A percentile compares a stretch with the other conserved stretches of the same genome.
These are phyloP conservation scores for Monosporascus sp. DNA, from an alignment of 2,329 filamentous ascomycete species.

Conservation along the genomic window DNA sequence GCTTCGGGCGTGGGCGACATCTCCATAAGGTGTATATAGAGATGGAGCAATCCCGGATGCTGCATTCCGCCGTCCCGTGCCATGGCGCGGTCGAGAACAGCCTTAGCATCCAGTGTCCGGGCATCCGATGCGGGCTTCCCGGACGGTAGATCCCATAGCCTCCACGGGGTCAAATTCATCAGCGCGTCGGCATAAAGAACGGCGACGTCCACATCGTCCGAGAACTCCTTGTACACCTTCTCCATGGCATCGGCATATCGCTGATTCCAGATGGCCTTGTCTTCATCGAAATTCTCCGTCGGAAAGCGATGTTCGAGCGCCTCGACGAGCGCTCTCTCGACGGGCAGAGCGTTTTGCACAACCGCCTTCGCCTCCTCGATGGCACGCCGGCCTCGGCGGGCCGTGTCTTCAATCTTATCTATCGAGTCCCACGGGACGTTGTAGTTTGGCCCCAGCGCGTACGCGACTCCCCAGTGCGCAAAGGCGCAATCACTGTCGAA, in stretches of 20 bases:
- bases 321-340: constrained; percentile 59
- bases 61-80: constrained; percentile 38
- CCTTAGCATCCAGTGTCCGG: constrained; percentile 53
- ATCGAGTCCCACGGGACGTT: constrained; percentile 75
- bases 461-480: constrained; percentile 68
- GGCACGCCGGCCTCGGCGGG: constrained; percentile 43
- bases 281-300: constrained; percentile 38
- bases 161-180: constrained; percentile 63
- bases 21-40: constrained; percentile 76
- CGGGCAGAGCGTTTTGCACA: constrained; percentile 32
- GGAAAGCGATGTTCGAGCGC: constrained; percentile 62
- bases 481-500: constrained; percentile 53
- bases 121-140: constrained; percentile 51
- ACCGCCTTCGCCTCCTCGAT: constrained; percentile 38
- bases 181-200: constrained; percentile 59
- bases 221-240: constrained; percentile 45
- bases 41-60: constrained; percentile 68
- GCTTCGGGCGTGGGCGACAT: constrained; percentile 65
- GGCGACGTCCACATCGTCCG: constrained; percentile 58
- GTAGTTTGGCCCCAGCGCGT: constrained; percentile 68
- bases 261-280: constrained; percentile 51
- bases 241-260: constrained; percentile 60
- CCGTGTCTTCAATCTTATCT: constrained; percentile 51
- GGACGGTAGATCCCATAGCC: constrained; percentile 57
- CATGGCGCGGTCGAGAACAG: constrained; percentile 55